Evolutionary conservation across 768 basidiomycete species (phyloP), one percentile per base, ranked within the genome.

Genomic region (Panaeolus cyanescens): DNA sequence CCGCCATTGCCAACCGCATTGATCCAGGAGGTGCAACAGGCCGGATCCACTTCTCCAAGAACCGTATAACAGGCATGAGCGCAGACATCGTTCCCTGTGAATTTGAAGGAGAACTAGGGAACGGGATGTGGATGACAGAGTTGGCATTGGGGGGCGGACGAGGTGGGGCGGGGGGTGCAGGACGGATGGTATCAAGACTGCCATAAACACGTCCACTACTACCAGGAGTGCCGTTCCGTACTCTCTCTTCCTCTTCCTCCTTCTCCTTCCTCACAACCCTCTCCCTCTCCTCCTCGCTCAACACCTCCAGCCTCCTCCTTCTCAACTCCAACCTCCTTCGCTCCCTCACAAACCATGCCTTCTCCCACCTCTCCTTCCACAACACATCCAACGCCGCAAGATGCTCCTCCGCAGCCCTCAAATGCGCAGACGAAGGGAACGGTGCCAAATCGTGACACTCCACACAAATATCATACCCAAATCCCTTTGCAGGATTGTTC

Each of bases 381-480:
- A 83, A 77, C 55, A 76, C 76, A 64, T 93, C 92, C 69, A 94
- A 72, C 72, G 79, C 79, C 31, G 73, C 74, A 9, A 95, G 68
- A 66, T 93, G 90, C 61, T 93, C 91, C 71, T 94, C 91, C 7
- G 89, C 90, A 3, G 86, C 87, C 55, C 86, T 81, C 34, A 93
- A 73, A 67, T 91, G 88, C 33, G 83, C 79, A 0, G 80, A 60
- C n/a, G 80, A 80, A 0, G 93, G 91, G 72, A 91, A 89, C 13
- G 88, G 86, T 2, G 92, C 91, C 32, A 85, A 77, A 64, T 95
- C 92, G 68, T 92, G 90, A 69, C 92, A 93, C 75, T 96, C 93
- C 62, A 96, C 84, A 71, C 93, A 95, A 40, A 96, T 85, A 68
- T 94, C 89, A 69, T 88, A 95, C 15, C 91, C 92, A 61, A 82